Evolutionary conservation across 805 yeast species (phyloP), one percentile per base, ranked within the genome.

Genomic region (Diddensiella transvaalensis): DNA sequence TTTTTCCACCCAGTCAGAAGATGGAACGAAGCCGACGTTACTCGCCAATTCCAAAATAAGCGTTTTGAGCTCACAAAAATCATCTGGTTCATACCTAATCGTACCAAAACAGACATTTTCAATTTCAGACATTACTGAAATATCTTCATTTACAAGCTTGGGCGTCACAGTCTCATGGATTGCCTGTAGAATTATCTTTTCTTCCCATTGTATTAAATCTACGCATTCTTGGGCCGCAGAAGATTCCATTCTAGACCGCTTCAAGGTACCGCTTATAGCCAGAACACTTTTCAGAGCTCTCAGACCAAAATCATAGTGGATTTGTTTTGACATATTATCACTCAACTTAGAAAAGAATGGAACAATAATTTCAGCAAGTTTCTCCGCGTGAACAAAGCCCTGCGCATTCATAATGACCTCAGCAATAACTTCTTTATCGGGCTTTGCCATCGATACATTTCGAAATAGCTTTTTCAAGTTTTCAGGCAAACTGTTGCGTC

Each of bases 281-380:
- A 91, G 63, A 0, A 83, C 78, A 33, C 80, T 73, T 59, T 90
- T 91, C 49, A 91, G 63, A 0, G 96, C 82, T 50, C 98, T 73
- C 38, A 91, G 67, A 0, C 97, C 96, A 74, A 91, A 91, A 59
- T 91, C 97, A 57, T 91, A 91, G 61, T 91, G 97, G 3, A 64
- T 60, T 59, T 87, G 96, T 0, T 51, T 19, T 0, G 85, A 73
- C 10, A 79, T 64, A 0, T 49, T 43, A 0, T 13, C n/a, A 2
- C 63, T 59, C n/a, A 91, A 61, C 1, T 60, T 61, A 0, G 52
- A 51, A 52, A 87, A 83, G 24, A 87, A 72, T 0, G 77, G 71
- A 0, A 84, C 86, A 15, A 85, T 66, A 2, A 62, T 64, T 2
- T 46, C 21, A 0, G 96, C 68, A 3, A 83, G 57, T 0, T 53